Evolutionary conservation across 768 basidiomycete species (phyloP).

Genomic region (Fomitopsis serialis): DNA sequence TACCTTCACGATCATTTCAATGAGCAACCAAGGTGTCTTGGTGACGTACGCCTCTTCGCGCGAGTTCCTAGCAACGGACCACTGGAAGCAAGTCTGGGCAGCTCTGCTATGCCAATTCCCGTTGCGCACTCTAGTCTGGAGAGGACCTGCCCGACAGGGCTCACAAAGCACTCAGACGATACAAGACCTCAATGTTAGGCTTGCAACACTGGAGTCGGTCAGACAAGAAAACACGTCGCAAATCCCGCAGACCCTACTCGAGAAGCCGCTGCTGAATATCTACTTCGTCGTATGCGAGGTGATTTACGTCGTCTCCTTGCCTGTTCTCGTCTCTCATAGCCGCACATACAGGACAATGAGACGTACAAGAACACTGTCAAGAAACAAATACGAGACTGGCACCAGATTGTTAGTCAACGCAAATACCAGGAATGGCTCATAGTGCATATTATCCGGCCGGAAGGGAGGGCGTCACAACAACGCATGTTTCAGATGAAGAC

Average conservation of each 20-base stretch:
- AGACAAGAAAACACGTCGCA: constrained; percentile 75
- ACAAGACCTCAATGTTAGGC: constrained; percentile 76
- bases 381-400: constrained; percentile 94
- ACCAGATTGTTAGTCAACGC: constrained; percentile 51
- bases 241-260: constrained; percentile 71
- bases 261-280: constrained; percentile 82
- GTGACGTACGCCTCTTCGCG: constrained; percentile 55
- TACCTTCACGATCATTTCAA: not conserved
- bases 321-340: no score
- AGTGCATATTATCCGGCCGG: constrained; percentile 76
- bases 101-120: constrained; percentile 73
- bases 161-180: constrained; percentile 66
- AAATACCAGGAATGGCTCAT: constrained; percentile 95
- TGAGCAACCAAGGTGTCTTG: not conserved
- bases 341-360: constrained; percentile 72
- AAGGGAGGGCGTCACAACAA: constrained; percentile 50
- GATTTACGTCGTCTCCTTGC: constrained; percentile 17
- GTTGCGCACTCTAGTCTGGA: constrained; percentile 91
- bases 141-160: constrained; percentile 47
- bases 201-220: constrained; percentile 62
- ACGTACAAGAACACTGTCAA: constrained; percentile 71
- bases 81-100: constrained; percentile 64
- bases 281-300: constrained; percentile 90
- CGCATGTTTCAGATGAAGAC: constrained; percentile 83
- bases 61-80: constrained; percentile 60